Conservation (phyloP, 208 protist genomes). For the Wallacemonas sp. region DNA sequence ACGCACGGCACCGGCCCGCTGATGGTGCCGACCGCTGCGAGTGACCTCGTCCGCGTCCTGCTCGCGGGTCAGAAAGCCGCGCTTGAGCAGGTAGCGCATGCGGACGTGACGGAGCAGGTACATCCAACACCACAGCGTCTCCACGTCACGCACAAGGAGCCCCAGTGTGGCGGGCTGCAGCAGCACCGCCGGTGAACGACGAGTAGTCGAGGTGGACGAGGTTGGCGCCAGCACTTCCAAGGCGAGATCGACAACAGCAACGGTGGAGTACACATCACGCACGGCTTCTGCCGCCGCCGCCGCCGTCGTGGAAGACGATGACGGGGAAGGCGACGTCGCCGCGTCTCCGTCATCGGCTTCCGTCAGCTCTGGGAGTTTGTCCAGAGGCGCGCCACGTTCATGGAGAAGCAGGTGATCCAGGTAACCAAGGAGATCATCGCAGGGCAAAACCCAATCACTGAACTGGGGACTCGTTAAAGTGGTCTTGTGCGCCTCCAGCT, state of each 20-base stretch:
- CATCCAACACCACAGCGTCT: conserved; percentile 15
- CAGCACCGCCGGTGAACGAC: conserved; percentile 2
- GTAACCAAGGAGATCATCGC: conserved; percentile 1
- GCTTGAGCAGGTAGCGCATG: background rate
- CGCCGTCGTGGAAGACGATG: background rate
- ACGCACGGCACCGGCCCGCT: background rate
- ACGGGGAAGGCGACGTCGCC: background rate
- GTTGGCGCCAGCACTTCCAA: background rate
- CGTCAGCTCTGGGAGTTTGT: background rate
- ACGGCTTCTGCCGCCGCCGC: background rate
- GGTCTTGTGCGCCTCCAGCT: background rate
- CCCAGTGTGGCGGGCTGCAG: conserved; percentile 1
- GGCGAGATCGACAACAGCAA: conserved; percentile 10
- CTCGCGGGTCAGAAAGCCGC: background rate
- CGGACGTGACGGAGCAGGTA: background rate
- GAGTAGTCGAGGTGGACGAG: background rate
- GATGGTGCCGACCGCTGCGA: background rate
- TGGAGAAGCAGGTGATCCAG: conserved; percentile 10
- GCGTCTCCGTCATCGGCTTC: background rate
- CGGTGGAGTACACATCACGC: background rate
- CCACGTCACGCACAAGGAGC: conserved; percentile 13
- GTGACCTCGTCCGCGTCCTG: background rate
- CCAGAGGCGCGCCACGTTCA: background rate
- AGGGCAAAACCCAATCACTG: conserved; percentile 3
- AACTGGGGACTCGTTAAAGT: background rate